phyloP scores from a whole-genome alignment of 768 basidiomycete species.

The Lentinus tigrinus region DNA sequence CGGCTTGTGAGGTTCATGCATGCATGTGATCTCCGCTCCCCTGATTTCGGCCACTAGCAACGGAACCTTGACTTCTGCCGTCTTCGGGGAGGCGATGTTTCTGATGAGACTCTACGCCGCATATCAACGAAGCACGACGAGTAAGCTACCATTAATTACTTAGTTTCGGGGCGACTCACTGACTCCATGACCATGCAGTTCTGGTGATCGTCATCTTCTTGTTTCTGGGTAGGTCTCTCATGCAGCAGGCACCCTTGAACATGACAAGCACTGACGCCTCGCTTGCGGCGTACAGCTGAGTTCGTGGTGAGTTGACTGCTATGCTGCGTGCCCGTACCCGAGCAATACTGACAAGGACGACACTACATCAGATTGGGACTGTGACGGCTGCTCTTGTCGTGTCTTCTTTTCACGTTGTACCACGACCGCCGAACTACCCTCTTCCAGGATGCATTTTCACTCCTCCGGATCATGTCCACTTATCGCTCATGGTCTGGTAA shows the following conservation, averaged over 20 bases:
- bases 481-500: constrained; percentile 5
- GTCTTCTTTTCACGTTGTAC: background rate
- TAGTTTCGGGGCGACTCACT: background rate
- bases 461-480: background rate
- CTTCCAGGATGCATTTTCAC: constrained; percentile 3
- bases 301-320: constrained; percentile 3
- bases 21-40: background rate
- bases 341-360: background rate
- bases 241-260: background rate
- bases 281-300: background rate
- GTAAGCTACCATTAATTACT: background rate
- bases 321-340: too few species aligned
- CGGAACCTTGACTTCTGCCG: constrained; percentile 1
- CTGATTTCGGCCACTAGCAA: background rate
- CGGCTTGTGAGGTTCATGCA: background rate
- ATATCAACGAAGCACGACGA: constrained; percentile 1
- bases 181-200: background rate
- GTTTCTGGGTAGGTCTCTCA: background rate
- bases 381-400: background rate
- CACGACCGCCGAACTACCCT: background rate
- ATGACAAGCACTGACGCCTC: too few species aligned
- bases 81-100: constrained; percentile 7
- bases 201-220: background rate
- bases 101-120: constrained; percentile 10
- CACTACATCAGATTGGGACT: background rate